phyloP scores from a whole-genome alignment of 2,329 filamentous ascomycete species.

The Paracorniculantispora psalliotae region DNA sequence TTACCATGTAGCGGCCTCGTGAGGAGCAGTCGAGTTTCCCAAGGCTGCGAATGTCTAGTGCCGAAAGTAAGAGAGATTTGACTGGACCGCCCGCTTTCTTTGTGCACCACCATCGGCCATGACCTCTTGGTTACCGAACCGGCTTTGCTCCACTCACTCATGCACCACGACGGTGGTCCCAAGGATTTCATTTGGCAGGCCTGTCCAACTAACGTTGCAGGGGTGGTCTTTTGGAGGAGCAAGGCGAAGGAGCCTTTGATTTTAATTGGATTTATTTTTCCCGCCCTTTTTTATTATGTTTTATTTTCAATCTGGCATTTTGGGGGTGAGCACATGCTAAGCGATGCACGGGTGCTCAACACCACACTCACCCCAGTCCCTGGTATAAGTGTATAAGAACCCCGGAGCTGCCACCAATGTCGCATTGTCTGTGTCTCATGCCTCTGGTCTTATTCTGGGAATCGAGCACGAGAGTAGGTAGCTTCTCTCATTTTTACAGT shows the following conservation, averaged over 20 bases:
- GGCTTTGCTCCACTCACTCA: background rate
- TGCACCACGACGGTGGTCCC: conserved; percentile 8
- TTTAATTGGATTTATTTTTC: background rate
- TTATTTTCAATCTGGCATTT: background rate
- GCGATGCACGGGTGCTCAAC: background rate
- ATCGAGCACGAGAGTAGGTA: background rate
- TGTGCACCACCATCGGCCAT: background rate
- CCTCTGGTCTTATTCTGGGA: background rate
- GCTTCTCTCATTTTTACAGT: background rate
- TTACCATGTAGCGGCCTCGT: background rate
- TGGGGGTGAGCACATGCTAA: background rate
- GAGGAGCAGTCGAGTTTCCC: background rate
- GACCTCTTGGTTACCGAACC: background rate
- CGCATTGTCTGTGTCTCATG: background rate
- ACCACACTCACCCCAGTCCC: background rate
- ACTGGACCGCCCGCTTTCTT: background rate
- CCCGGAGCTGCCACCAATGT: background rate
- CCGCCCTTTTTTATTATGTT: background rate
- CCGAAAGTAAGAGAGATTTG: background rate
- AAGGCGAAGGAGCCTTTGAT: background rate
- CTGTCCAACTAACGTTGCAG: background rate
- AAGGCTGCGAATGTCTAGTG: background rate
- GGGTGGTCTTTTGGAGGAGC: background rate
- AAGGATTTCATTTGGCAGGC: conserved; percentile 8
- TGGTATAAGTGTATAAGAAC: conserved; percentile 3